Evolutionary conservation across 106 monocot species (phyloP).

Genomic region (Phalaenopsis equestris): DNA sequence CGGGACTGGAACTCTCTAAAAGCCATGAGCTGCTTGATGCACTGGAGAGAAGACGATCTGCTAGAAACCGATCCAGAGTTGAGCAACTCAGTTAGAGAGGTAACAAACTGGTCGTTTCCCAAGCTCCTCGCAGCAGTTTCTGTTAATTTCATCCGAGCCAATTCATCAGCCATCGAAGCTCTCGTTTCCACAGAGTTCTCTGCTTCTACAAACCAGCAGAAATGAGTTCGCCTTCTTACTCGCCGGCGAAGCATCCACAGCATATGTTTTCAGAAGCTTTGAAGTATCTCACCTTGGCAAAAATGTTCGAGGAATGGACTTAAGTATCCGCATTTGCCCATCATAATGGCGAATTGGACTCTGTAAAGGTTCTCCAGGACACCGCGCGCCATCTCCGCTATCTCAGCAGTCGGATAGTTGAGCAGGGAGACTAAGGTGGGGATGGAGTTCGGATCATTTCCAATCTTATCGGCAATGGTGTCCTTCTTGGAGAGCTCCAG

Average conservation of each 20-base stretch:
- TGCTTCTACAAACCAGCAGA: background rate
- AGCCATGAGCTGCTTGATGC: constrained; percentile 7
- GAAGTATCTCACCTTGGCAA: constrained; percentile 4
- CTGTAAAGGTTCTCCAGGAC: constrained; percentile 7
- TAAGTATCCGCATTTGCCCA: constrained; percentile 9
- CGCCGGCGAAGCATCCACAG: background rate
- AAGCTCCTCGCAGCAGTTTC: constrained; percentile 1
- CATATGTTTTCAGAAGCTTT: background rate
- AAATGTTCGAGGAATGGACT: constrained; percentile 12
- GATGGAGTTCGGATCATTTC: constrained; percentile 8
- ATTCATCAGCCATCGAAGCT: constrained; percentile 6
- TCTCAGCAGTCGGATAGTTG: background rate
- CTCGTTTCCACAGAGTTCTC: background rate
- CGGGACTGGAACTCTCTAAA: background rate
- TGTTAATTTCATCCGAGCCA: constrained; percentile 7
- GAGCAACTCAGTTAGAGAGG: background rate
- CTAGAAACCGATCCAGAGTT: background rate
- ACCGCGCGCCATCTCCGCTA: background rate
- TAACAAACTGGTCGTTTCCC: constrained; percentile 10
- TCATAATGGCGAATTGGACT: background rate
- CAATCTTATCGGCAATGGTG: background rate
- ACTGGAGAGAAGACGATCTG: constrained; percentile 4
- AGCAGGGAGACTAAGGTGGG: constrained; percentile 14
- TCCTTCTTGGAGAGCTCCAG: constrained; percentile 8
- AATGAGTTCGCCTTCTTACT: background rate